A percentile compares a stretch with the other conserved stretches of the same genome.
Evolutionary conservation across 1,284 basidiomycete species (phyloP).

Genomic region (Fomitopsis pinicola): DNA sequence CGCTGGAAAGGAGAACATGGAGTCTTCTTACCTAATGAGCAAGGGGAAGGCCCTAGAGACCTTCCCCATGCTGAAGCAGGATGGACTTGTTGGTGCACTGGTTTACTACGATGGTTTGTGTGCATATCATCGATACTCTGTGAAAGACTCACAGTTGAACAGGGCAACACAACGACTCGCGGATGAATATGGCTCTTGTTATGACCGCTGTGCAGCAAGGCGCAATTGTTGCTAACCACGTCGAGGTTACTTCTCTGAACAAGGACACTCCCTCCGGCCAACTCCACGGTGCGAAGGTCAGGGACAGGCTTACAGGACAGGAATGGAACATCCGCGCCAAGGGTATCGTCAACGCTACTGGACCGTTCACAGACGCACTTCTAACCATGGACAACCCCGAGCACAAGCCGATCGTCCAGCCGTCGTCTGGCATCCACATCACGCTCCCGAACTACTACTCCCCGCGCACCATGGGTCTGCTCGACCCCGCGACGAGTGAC

Average conservation of each 20-base stretch:
- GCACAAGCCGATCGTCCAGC: slow-evolving; percentile 85
- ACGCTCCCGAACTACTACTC: slow-evolving; percentile 97
- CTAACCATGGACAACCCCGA: slow-evolving; percentile 83
- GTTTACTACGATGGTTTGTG: slow-evolving; percentile 88
- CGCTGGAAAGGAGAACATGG: slow-evolving; percentile 97
- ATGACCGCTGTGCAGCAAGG: slow-evolving; percentile 95
- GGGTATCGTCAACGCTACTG: slow-evolving; percentile 95
- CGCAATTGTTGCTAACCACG: slow-evolving; percentile 88
- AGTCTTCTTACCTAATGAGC: slow-evolving; percentile 91
- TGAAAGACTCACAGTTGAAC: not conserved
- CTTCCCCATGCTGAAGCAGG: slow-evolving; percentile 94
- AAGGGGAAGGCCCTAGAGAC: slow-evolving; percentile 90
- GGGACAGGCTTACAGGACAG: slow-evolving; percentile 82
- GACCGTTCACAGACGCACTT: slow-evolving; percentile 89
- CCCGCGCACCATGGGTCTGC: slow-evolving; percentile 90
- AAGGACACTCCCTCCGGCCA: slow-evolving; percentile 70
- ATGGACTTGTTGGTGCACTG: slow-evolving; percentile 92
- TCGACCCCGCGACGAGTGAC: slow-evolving; percentile 94
- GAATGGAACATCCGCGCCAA: slow-evolving; percentile 84
- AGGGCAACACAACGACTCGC: slow-evolving; percentile 97
- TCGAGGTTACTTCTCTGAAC: slow-evolving; percentile 79
- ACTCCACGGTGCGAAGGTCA: slow-evolving; percentile 74
- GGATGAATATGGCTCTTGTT: slow-evolving; percentile 95
- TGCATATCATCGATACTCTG: not conserved
- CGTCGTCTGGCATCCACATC: slow-evolving; percentile 93